Evolutionary conservation across 768 basidiomycete species (phyloP).

Genomic region (Sarcodon aspratus): DNA sequence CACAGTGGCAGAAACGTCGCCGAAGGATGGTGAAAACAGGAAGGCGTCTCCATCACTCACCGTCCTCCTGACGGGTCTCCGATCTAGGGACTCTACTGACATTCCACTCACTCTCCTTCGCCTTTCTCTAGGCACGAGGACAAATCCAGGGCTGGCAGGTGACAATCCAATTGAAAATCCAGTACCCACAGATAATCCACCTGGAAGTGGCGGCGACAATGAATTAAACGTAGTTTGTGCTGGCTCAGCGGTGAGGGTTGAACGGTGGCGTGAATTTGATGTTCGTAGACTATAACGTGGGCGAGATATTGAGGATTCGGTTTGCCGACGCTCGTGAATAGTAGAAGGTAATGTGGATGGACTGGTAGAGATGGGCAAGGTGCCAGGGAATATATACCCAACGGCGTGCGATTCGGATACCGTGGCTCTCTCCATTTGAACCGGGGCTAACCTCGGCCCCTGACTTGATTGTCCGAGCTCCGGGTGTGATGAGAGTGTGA

Average conservation of each 20-base stretch:
- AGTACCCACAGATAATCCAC: constrained; percentile 11
- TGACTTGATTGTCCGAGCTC: neutral
- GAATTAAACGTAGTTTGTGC: neutral
- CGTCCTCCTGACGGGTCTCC: constrained; percentile 18
- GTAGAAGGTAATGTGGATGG: neutral
- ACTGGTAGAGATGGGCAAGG: neutral
- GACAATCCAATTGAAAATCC: constrained; percentile 72
- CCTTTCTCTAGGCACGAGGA: constrained; percentile 45
- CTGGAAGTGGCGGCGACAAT: constrained; percentile 9
- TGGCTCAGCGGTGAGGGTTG: neutral
- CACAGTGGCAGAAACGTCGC: neutral
- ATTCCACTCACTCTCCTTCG: constrained; percentile 31
- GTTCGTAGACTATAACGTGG: constrained; percentile 1
- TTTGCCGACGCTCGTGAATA: constrained; percentile 4
- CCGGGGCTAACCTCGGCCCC: neutral
- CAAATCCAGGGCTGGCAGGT: constrained; percentile 69
- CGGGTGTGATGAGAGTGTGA: neutral
- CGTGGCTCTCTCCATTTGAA: constrained; percentile 2
- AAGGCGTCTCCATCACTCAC: constrained; percentile 39
- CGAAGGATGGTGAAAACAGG: neutral
- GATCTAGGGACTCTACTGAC: constrained; percentile 13
- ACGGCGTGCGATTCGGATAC: neutral
- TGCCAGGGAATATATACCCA: neutral
- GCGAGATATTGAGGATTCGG: too few relatives aligned
- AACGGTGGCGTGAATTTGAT: constrained; percentile 5